Conservation (phyloP, 345 rosid genomes). For the Salix caprea region DNA sequence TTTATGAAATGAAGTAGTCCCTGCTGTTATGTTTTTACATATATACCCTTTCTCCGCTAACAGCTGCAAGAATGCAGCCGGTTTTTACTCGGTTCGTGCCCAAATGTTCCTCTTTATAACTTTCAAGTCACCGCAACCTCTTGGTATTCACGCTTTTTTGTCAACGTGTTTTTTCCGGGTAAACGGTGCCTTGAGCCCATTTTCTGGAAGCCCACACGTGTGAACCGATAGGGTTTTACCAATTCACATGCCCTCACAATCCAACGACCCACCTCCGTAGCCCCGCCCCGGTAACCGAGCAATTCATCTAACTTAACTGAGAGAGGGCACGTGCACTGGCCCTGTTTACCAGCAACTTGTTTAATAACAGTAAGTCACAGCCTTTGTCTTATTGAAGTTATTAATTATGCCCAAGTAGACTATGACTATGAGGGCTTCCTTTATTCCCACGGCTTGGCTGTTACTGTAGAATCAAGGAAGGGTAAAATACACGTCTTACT, state of each 20-base stretch:
- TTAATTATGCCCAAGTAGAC: too few relatives aligned
- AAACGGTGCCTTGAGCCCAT: too few relatives aligned
- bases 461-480: too few relatives aligned
- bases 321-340: neutral
- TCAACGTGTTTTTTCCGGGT: neutral
- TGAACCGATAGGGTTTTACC: neutral
- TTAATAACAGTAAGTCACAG: too few relatives aligned
- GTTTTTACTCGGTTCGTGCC: neutral
- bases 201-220: neutral
- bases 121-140: neutral
- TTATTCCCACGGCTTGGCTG: too few relatives aligned
- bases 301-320: neutral
- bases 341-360: neutral
- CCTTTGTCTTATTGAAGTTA: too few relatives aligned
- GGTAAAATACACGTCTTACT: too few relatives aligned
- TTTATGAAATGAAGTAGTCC: neutral
- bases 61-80: neutral
- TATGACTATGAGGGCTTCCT: too few relatives aligned
- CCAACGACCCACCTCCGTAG: neutral
- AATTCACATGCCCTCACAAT: neutral
- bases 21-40: too few relatives aligned
- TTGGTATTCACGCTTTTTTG: neutral
- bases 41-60: neutral
- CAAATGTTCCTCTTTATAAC: too few relatives aligned
- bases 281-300: neutral